Percentiles rank a stretch among this genome's conserved stretches.
Conservation (phyloP, 192 early-diverging fungal genomes). For the Entomortierella parvispora region DNA sequence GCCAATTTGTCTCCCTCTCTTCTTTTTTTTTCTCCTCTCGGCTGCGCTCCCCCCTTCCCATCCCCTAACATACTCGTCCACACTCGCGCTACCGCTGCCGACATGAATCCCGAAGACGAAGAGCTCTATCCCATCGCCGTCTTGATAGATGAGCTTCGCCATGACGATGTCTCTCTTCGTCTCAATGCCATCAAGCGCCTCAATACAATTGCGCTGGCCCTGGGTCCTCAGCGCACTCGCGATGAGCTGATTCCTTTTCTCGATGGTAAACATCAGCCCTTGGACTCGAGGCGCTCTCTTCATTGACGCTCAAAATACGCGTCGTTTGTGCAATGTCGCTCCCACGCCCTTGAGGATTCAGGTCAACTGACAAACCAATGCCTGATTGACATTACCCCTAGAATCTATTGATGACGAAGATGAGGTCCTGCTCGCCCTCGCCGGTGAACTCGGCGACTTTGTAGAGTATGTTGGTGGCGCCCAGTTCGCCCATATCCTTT, state of each 20-base stretch:
- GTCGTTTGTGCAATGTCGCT: neutral
- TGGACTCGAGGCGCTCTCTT: neutral
- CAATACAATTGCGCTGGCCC: slow-evolving; percentile 87
- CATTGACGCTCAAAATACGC: neutral
- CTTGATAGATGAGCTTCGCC: slow-evolving; percentile 92
- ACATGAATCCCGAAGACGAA: slow-evolving; percentile 56
- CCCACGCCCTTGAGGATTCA: neutral
- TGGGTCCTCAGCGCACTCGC: slow-evolving; percentile 94
- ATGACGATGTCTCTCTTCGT: slow-evolving; percentile 87
- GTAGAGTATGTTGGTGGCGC: slow-evolving; percentile 93
- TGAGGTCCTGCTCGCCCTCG: slow-evolving; percentile 92
- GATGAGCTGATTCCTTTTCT: slow-evolving; percentile 98
- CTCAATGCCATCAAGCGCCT: slow-evolving; percentile 87
- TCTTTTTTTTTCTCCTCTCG: neutral
- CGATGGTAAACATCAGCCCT: slow-evolving; percentile 77
- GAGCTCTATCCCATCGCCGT: slow-evolving; percentile 88
- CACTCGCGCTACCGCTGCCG: too few relatives aligned
- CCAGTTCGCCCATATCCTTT: slow-evolving; percentile 83
- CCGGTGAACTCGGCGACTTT: slow-evolving; percentile 94
- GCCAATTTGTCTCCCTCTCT: too few relatives aligned
- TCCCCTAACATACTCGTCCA: neutral
- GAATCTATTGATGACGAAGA: slow-evolving; percentile 99
- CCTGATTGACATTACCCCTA: slow-evolving; percentile 44
- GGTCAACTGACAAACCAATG: neutral
- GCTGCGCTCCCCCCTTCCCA: neutral